Evolutionary conservation across 2,329 filamentous ascomycete species (phyloP), one percentile per base, ranked within the genome.

Genomic region (Aspergillus novoparasiticus): DNA sequence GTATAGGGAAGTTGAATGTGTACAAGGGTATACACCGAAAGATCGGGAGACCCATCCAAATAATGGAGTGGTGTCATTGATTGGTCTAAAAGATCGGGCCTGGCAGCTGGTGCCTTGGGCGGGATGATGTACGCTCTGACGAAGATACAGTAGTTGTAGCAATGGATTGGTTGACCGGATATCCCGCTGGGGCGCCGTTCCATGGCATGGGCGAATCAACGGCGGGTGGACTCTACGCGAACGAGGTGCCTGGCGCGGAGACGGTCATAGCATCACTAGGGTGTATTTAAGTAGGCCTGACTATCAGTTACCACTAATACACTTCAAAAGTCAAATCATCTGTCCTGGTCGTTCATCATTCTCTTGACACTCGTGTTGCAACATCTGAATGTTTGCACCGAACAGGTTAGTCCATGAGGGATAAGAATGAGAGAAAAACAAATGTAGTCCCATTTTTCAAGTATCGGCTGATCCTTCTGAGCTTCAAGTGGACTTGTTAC

Each of bases 101-200:
- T 69, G 68, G 64, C 68, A 70, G 68, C 59, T 66, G 58, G 62
- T 71, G 66, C 68, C 69, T 68, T 67, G 70, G 69, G 60, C 67
- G 69, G 68, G 66, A 72, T 74, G 72, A 73, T 75, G 70, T 70
- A 72, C 66, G 61, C 68, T 61, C 66, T 69, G 63, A 56, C 67
- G 66, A 66, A 65, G 66, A 72, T 61, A 60, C 64, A 64, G 57
- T 54, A 21, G 63, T 58, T 65, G 61, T 57, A 58, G 46, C 39
- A 54, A 61, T 19, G 59, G 60, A 75, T 74, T 73, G 71, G 72
- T 14, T 51, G 64, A 64, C 69, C 64, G 53, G 36, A 54, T 21
- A 54, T 46, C 34, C 57, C 23, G 45, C 54, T 59, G 64, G 63
- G 64, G 61, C 60, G 54, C 30, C 50, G 50, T 48, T 54, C 58